Evolutionary conservation across 139 green algal genomes (phyloP).

Genomic region (Chlamydomonas eustigma): DNA sequence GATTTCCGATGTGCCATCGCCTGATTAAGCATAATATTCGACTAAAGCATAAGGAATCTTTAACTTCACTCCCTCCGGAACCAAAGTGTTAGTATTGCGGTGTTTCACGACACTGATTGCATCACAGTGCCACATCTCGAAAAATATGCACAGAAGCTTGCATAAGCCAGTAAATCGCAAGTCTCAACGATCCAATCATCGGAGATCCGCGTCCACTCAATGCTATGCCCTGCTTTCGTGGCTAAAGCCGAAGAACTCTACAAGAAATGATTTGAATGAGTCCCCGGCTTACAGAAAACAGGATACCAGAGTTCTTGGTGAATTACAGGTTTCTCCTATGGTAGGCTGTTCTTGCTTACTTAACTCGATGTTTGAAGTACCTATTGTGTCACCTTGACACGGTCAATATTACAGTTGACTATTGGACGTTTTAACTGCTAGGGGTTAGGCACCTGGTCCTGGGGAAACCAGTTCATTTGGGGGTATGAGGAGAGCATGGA

Average conservation of each 20-base stretch:
- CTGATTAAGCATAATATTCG: background rate
- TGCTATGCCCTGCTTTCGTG: background rate
- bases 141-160: background rate
- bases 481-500: conserved; percentile 85
- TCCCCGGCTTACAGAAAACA: background rate
- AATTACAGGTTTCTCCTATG: conserved; percentile 9
- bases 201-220: background rate
- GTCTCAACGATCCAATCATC: background rate
- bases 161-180: background rate
- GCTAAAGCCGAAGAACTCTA: background rate
- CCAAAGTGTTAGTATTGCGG: background rate
- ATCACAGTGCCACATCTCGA: background rate
- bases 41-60: background rate
- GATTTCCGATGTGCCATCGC: background rate
- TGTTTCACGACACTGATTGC: no score
- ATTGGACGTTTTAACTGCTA: background rate
- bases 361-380: no score
- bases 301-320: background rate
- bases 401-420: no score
- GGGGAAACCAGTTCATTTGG: conserved; percentile 70
- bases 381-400: no score
- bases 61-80: background rate
- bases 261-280: background rate
- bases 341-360: no score
- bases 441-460: conserved; percentile 11